Evolutionary conservation across 2,329 filamentous ascomycete genomes (phyloP).

Genomic region (Ascochyta rabiei): DNA sequence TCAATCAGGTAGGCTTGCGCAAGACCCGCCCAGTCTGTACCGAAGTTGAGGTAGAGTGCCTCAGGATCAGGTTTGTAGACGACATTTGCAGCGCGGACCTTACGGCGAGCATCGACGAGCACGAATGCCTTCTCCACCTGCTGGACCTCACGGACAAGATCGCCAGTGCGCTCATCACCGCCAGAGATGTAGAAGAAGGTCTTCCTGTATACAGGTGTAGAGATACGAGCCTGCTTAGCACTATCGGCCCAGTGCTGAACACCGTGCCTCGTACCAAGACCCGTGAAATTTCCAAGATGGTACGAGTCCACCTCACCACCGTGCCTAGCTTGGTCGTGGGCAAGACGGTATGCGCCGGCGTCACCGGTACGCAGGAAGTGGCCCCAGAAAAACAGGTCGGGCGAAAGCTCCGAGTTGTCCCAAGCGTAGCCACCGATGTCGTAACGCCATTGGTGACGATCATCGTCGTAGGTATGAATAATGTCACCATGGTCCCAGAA

Average conservation of each 20-base stretch:
- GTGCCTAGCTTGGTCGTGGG: slow-evolving; percentile 64
- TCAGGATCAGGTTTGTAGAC: slow-evolving; percentile 52
- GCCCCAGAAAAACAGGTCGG: slow-evolving; percentile 67
- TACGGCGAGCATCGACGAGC: slow-evolving; percentile 62
- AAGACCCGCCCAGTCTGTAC: slow-evolving; percentile 65
- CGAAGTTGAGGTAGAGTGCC: slow-evolving; percentile 58
- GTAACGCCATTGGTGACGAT: slow-evolving; percentile 67
- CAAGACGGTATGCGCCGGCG: slow-evolving; percentile 63
- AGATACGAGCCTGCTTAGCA: slow-evolving; percentile 67
- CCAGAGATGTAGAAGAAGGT: slow-evolving; percentile 64
- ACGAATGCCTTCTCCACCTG: slow-evolving; percentile 61
- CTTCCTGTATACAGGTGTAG: slow-evolving; percentile 63
- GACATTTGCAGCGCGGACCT: slow-evolving; percentile 62
- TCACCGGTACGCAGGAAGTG: slow-evolving; percentile 66
- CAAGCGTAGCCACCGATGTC: slow-evolving; percentile 69
- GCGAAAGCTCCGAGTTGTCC: slow-evolving; percentile 69
- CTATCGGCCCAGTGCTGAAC: slow-evolving; percentile 68
- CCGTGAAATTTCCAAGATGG: slow-evolving; percentile 63
- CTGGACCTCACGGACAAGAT: slow-evolving; percentile 59
- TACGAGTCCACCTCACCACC: slow-evolving; percentile 68
- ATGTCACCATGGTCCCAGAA: slow-evolving; percentile 68
- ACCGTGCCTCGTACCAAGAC: slow-evolving; percentile 67
- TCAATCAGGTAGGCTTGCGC: slow-evolving; percentile 65
- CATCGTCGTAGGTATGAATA: slow-evolving; percentile 66
- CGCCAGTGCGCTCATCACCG: slow-evolving; percentile 62